Evolutionary conservation across 2,329 filamentous ascomycete species (phyloP).

Genomic region (Aspergillus piperis): DNA sequence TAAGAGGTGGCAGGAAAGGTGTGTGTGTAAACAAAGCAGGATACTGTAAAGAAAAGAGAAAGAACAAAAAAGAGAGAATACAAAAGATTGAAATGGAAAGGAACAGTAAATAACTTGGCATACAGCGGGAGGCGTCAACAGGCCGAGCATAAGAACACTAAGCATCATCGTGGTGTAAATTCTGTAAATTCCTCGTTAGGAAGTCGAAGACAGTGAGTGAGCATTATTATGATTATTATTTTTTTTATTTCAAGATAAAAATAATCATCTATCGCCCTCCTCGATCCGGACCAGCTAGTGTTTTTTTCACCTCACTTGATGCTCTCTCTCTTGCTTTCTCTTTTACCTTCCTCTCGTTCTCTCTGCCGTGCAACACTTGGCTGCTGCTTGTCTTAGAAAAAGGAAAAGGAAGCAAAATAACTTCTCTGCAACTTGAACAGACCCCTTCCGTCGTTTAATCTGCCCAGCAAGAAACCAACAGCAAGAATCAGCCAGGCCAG

Average conservation of each 20-base stretch:
- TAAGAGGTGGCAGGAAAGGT: background rate
- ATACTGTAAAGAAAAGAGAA: background rate
- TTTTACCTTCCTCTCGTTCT: too few species aligned
- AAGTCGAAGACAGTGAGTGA: too few species aligned
- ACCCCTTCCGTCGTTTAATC: background rate
- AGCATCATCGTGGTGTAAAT: background rate
- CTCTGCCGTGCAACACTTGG: too few species aligned
- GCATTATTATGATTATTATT: too few species aligned
- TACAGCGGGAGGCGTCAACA: slow-evolving; percentile 16
- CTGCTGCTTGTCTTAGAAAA: too few species aligned
- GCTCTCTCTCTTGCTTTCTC: too few species aligned
- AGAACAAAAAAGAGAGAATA: background rate
- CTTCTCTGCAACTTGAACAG: background rate
- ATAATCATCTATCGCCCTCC: too few species aligned
- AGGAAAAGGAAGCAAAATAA: too few species aligned
- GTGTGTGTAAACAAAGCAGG: background rate
- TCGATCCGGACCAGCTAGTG: too few species aligned
- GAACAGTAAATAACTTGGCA: background rate
- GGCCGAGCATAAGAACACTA: background rate
- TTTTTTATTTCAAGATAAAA: too few species aligned
- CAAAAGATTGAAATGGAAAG: background rate
- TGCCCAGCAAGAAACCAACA: background rate
- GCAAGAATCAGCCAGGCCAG: background rate
- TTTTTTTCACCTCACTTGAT: too few species aligned
- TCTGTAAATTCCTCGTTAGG: background rate